A percentile compares a stretch with the other conserved stretches of the same genome.
Conservation (phyloP, 2,329 filamentous ascomycete genomes). For the Metarhizium sp. region DNA sequence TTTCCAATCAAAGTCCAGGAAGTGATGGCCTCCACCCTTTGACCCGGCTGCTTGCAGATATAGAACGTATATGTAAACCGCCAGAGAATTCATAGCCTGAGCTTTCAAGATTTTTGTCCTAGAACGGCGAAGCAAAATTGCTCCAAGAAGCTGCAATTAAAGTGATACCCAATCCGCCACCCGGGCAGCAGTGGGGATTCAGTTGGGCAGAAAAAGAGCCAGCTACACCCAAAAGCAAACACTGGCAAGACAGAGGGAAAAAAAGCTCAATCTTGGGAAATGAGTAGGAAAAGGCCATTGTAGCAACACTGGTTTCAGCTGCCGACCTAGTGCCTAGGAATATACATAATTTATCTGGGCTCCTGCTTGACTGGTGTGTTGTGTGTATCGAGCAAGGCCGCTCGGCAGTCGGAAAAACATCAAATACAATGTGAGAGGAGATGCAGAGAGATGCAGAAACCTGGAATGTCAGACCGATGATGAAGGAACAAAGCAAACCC, state of each 20-base stretch:
- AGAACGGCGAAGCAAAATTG: not conserved
- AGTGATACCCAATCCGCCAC: constrained; percentile 8
- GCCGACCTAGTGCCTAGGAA: no score
- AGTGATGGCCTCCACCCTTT: not conserved
- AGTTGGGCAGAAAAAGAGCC: not conserved
- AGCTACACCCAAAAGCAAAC: not conserved
- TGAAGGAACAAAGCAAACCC: not conserved
- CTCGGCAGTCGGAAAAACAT: not conserved
- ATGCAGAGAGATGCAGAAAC: not conserved
- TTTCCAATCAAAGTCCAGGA: not conserved
- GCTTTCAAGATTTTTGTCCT: not conserved
- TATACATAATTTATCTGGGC: no score
- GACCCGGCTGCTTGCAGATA: not conserved
- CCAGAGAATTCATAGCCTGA: no score
- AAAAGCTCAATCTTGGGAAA: not conserved
- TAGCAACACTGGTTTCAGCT: not conserved
- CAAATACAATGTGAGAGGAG: no score
- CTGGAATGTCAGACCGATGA: not conserved
- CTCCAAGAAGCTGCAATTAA: not conserved
- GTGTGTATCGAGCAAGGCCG: not conserved
- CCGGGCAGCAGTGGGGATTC: not conserved
- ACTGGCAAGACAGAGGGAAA: not conserved
- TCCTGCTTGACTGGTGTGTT: no score
- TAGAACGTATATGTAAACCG: not conserved
- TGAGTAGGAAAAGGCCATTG: not conserved